Evolutionary conservation across 306 rosid genomes (phyloP).

Genomic region (Arachis hypogaea): DNA sequence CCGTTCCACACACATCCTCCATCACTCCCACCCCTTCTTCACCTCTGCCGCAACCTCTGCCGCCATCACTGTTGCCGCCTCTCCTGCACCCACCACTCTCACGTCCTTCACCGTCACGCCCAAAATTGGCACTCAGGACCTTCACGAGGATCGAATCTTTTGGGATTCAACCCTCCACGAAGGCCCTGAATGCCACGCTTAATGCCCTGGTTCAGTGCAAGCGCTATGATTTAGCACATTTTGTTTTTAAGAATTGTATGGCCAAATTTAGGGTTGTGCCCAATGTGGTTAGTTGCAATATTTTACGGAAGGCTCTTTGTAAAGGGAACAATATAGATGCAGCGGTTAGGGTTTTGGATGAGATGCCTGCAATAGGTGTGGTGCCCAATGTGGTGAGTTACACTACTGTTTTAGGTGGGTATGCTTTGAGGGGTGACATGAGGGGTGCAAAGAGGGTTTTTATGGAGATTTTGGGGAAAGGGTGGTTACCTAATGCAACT

Average conservation of each 20-base stretch:
- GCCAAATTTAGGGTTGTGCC: conserved; percentile 54
- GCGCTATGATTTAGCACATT: conserved; percentile 51
- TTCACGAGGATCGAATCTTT: conserved; percentile 49
- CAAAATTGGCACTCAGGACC: conserved; percentile 49
- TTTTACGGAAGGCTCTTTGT: conserved; percentile 67
- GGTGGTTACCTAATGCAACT: conserved; percentile 75
- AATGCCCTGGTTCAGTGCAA: conserved; percentile 70
- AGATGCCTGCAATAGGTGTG: conserved; percentile 74
- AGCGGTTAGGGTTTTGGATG: conserved; percentile 64
- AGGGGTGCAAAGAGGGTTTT: conserved; percentile 60
- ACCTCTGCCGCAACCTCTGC: neutral
- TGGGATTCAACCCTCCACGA: conserved; percentile 55
- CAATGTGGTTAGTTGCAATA: conserved; percentile 69
- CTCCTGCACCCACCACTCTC: conserved; percentile 34
- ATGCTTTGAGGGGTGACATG: conserved; percentile 64
- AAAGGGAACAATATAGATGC: conserved; percentile 55
- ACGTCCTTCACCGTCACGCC: conserved; percentile 58
- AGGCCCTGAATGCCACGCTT: conserved; percentile 63
- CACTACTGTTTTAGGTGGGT: conserved; percentile 69
- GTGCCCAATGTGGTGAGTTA: conserved; percentile 75
- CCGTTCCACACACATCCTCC: neutral
- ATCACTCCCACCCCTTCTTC: conserved; percentile 16
- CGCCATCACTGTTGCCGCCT: neutral
- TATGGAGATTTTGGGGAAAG: conserved; percentile 63
- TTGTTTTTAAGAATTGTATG: conserved; percentile 53